phyloP scores from a whole-genome alignment of 2,329 filamentous ascomycete species.

The Sarocladiaceae sp. region DNA sequence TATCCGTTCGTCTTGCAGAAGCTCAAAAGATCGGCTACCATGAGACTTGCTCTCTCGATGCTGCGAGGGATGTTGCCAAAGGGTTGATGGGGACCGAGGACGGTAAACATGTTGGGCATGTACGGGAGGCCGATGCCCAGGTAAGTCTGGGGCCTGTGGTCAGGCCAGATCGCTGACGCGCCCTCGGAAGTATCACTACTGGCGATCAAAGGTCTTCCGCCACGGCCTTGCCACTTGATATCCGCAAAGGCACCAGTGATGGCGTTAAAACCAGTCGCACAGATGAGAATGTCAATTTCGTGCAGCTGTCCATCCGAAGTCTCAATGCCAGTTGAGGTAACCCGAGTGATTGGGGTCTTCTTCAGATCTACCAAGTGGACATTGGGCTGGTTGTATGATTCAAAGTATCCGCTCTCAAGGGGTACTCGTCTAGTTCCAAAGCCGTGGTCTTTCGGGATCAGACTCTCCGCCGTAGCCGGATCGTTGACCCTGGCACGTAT shows the following conservation, averaged over 20 bases:
- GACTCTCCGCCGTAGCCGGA: constrained; percentile 26
- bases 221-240: constrained; percentile 28
- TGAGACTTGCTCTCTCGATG: neutral
- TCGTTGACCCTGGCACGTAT: constrained; percentile 30
- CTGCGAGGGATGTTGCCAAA: neutral
- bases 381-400: constrained; percentile 41
- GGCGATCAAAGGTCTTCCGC: constrained; percentile 14
- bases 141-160: neutral
- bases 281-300: constrained; percentile 48
- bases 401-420: constrained; percentile 16
- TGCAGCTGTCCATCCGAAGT: constrained; percentile 24
- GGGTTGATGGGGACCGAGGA: neutral
- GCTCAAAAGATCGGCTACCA: constrained; percentile 15
- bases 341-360: constrained; percentile 32
- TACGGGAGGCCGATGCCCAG: neutral
- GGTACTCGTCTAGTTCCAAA: neutral
- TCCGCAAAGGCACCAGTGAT: constrained; percentile 18
- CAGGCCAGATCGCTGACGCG: constrained; percentile 3
- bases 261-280: constrained; percentile 53
- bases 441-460: constrained; percentile 24
- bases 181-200: constrained; percentile 5
- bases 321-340: constrained; percentile 31
- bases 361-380: constrained; percentile 43
- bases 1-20: constrained; percentile 22
- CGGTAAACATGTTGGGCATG: neutral